These are phyloP conservation scores for Ulmus americana DNA, from an alignment of 331 rosid species.

Conservation along the genomic window DNA sequence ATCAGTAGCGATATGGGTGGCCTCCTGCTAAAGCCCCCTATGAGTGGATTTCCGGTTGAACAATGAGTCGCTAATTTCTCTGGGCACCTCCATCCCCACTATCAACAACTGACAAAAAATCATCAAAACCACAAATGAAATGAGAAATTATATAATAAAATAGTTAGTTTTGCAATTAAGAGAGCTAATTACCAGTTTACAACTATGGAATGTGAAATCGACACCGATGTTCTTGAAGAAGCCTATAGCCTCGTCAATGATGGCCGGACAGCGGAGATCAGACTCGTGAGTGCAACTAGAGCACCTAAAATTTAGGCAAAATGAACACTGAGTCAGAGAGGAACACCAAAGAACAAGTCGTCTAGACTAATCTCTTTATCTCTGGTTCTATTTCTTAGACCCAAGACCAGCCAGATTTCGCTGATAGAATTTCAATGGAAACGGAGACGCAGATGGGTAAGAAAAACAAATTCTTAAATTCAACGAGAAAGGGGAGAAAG, in stretches of 20 bases:
- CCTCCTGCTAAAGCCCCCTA: conserved; percentile 78
- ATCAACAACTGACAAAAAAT: not conserved
- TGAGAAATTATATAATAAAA: not conserved
- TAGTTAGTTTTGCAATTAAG: not conserved
- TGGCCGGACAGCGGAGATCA: conserved; percentile 70
- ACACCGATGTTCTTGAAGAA: conserved; percentile 65
- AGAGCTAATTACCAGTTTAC: conserved; percentile 51
- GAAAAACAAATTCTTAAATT: too few species aligned
- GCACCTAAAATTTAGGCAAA: conserved; percentile 44
- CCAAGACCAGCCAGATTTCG: too few species aligned
- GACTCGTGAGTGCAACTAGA: conserved; percentile 84
- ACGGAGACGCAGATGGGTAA: too few species aligned
- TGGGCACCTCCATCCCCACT: conserved; percentile 95
- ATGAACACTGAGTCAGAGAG: not conserved
- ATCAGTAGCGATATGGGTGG: conserved; percentile 75
- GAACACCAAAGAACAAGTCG: too few species aligned
- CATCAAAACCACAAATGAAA: conserved; percentile 1
- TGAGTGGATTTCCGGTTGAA: conserved; percentile 49
- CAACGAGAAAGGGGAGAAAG: too few species aligned
- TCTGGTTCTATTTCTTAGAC: too few species aligned
- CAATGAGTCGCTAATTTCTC: conserved; percentile 89
- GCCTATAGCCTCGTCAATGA: conserved; percentile 63
- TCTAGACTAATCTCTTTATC: too few species aligned
- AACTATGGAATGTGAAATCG: conserved; percentile 67
- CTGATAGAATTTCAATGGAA: too few species aligned